Evolutionary conservation across 2,329 filamentous ascomycete species (phyloP), one percentile per base, ranked within the genome.

Genomic region (Neophaeococcomyces aloes): DNA sequence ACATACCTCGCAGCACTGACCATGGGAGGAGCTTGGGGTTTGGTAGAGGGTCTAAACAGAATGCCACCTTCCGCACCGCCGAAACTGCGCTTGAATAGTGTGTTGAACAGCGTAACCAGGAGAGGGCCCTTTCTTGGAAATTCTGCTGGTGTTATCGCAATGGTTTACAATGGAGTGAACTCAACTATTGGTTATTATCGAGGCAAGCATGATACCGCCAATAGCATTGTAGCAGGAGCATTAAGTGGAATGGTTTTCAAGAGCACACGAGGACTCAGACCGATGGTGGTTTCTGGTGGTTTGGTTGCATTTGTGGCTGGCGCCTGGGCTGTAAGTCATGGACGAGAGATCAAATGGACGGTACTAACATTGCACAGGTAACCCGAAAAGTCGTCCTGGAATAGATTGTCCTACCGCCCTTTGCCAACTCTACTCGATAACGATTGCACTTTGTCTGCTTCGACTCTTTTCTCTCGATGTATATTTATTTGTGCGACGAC

Each of bases 161-260:
- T 98, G 72, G 79, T 87, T 42, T 98, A 98, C 69, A 98, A 96
- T 67, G 84, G 85, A 44, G 73, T 91, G 64, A 94, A 94, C 69
- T 91, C 85, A 25, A 78, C 78, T 45, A 78, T 94, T 49, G 87
- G 86, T 30, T 79, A 83, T 57, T 63, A 80, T 51, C 74, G 88
- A 48, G 86, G 86, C 51, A 86, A 86, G 68, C 87, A 94, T 56
- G 93, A 98, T 63, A 76, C 86, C 2, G 77, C 81, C 46, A 98
- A 98, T 70, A 91, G 86, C 51, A 76, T 98, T 42, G 66, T 76
- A 15, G 89, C 91, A 4, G 91, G 93, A 52, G 83, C 74, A 1
- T 63, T 98, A 55, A 94, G 87, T 59, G 91, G 91, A 46, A 88
- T 89, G 75, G 63, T 98, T 11, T 98, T 98, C 70, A 96, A 95